Evolutionary conservation across 2,329 filamentous ascomycete species (phyloP), one percentile per base, ranked within the genome.

Genomic region (Cordyceps javanica): DNA sequence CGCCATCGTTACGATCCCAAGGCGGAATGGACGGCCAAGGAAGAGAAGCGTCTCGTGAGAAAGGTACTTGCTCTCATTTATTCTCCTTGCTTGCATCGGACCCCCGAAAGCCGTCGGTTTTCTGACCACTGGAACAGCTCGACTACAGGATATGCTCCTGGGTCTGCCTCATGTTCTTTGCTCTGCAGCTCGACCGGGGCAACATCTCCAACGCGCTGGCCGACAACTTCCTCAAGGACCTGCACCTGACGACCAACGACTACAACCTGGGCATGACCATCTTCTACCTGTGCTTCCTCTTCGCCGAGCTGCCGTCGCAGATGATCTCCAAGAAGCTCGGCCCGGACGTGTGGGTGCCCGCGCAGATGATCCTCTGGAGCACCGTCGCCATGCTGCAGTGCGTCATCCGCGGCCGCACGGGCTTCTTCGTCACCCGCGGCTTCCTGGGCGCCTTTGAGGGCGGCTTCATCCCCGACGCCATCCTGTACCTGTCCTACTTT

Each of bases 221-320:
- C 2, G 73, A 77, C 59, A 73, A 74, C 51, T 74, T 78, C 45
- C 65, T 78, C 1, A 62, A 62, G 0, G 75, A 77, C 23, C 64
- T 78, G 55, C 36, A 60, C 0, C 60, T 78, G 51, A 72, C 64
- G 10, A 77, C 73, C 1, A 71, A 79, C 61, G 73, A 75, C 39
- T 79, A 76, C 62, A 79, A 79, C 57, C 67, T 76, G 1, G 78
- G 79, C 19, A 77, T 76, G 61, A 77, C 75, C 0, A 73, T 82
- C 26, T 80, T 79, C 63, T 73, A 73, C 48, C 67, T 78, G 5
- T 71, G 71, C 1, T 82, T 82, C 60, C 70, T 82, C n/a, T 75
- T 72, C 19, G 77, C 82, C 0, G 82, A 86, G 64, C 70, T 86
- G 2, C 83, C 82, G 0, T 83, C 80, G 0, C 82, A 85, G 62